Evolutionary conservation across 345 rosid genomes (phyloP), one percentile per base, ranked within the genome.

Genomic region (Cardamine chenopodiifolia): DNA sequence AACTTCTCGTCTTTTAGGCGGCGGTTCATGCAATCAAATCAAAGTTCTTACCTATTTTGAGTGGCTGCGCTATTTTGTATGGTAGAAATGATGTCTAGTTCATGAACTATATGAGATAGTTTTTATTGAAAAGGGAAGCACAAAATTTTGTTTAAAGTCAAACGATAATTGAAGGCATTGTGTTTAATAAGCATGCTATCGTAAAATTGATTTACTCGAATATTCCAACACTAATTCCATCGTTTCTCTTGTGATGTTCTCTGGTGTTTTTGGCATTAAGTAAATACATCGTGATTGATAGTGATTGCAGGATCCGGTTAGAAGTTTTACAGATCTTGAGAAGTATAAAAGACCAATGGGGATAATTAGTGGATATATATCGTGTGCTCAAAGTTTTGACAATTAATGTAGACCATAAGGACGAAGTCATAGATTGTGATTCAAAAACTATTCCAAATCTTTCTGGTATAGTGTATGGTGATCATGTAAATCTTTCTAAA

Each of bases 271-370:
- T 55, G 39, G 70, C 60, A 62, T 7, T 74, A 74, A 74, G 60
- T 69, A 76, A 70, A 70, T 55, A 57, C 72, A 72, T 57, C 3
- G n/a, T n/a, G 32, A 70, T 25, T 70, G 74, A 62, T 77, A 76
- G 80, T 81, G 77, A 79, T 62, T 83, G 83, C 93, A 90, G 97
- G 97, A 93, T 78, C 80, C 97, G 8, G 47, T 87, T 8, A 81
- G 98, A 79, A 87, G 92, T 68, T 90, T 90, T 66, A 88, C 79
- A 13, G 98, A 97, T 42, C 94, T 97, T 44, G 88, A 87, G 45
- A 93, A 93, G 80, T 93, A 93, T 78, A 88, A 85, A 79, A 77
- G 98, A 73, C 87, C 85, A 28, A 64, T 88, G 9, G 90, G 98
- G 98, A 72, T 81, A 19, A 88, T 86, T 15, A 74, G 59, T 58